Conservation (phyloP, 1,139 yeast genomes). For the Candida smagusa region DNA sequence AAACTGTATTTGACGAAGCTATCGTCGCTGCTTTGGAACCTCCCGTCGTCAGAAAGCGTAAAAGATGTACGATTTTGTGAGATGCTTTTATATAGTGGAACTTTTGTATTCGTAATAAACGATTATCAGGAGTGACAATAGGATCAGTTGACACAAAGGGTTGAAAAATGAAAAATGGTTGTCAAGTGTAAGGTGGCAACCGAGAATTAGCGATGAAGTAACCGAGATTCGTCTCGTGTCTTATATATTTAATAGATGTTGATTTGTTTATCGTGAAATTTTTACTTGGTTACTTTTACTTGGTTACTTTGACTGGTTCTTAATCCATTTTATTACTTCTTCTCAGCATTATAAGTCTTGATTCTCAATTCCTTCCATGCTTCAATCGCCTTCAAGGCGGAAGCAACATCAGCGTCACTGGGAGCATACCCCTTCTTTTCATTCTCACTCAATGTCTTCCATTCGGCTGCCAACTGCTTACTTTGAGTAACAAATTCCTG, state of each 20-base stretch:
- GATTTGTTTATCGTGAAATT: no score
- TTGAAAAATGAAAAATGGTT: no score
- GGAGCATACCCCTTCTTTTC: constrained; percentile 31
- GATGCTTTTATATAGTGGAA: background rate
- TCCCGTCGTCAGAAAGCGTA: constrained; percentile 78
- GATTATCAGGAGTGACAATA: no score
- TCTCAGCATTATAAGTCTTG: constrained; percentile 12
- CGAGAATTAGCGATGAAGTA: no score
- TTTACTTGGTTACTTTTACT: no score
- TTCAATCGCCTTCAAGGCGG: constrained; percentile 19
- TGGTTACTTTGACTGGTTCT: no score
- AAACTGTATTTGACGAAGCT: constrained; percentile 95
- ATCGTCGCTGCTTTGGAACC: constrained; percentile 95
- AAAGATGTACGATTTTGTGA: constrained; percentile 58
- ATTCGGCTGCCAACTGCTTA: constrained; percentile 25
- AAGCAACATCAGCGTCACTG: constrained; percentile 16
- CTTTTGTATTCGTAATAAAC: no score
- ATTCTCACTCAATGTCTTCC: constrained; percentile 27
- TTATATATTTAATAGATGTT: no score
- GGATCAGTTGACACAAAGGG: no score
- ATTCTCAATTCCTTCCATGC: constrained; percentile 30
- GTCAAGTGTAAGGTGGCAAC: no score
- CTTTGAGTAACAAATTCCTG: constrained; percentile 25
- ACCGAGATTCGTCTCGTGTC: no score
- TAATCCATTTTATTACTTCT: background rate